Evolutionary conservation across 2,329 filamentous ascomycete species (phyloP), one percentile per base, ranked within the genome.

Genomic region (Cordyceps cateniannulata): DNA sequence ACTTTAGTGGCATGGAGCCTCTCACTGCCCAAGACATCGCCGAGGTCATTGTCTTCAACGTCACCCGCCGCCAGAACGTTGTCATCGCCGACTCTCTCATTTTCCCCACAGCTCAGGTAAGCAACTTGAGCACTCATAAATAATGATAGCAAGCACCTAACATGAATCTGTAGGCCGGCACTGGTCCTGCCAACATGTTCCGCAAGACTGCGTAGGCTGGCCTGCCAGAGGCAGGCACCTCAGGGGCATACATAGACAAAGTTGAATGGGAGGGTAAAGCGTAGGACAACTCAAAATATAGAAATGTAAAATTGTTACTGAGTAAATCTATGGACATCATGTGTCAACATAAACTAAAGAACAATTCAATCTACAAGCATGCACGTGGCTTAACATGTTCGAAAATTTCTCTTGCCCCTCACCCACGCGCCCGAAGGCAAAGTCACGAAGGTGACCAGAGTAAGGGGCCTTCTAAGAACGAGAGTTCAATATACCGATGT

Each of bases 21-120:
- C 79, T 97, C 66, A 96, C 91, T 0, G 89, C 90, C 0, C 90
- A 95, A 54, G 93, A 97, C 70, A 92, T 97, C 69, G 93, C 93
- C 14, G 93, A 97, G 76, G 82, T 96, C 32, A 81, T 96, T 38
- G 92, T 97, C 8, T 97, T 96, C 71, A 82, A 89, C 2, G 91
- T 89, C 4, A 88, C 89, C 3, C 84, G 93, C 68, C 85, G 88
- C 67, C 91, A 96, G 77, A 97, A 97, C 71, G 91, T 96, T 5
- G 91, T 96, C 22, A 75, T 97, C 66, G 93, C 93, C 22, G 93
- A 97, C 75, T 89, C 90, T 6, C 76, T 97, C 63, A 79, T 97
- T 58, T 96, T 89, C 75, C 93, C 93, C 5, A 95, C 88, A 69
- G 92, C 96, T 71, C 93, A 97, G 83, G 91, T 91, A 48, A 59